Evolutionary conservation across 2,329 filamentous ascomycete species (phyloP), one percentile per base, ranked within the genome.

Genomic region (Phialocephala sp.): DNA sequence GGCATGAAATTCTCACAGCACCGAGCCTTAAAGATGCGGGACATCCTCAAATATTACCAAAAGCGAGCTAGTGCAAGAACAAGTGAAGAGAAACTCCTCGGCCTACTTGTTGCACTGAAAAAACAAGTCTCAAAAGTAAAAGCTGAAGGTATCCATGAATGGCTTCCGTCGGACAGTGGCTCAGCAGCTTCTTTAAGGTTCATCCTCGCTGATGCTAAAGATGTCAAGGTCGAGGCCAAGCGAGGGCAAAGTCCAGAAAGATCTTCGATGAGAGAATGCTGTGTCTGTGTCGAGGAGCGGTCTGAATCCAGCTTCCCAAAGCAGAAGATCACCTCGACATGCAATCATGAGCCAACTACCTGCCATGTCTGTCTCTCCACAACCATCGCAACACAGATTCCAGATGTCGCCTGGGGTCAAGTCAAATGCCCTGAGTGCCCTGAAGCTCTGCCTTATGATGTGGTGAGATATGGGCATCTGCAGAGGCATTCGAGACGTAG

Each of bases 381-480:
- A 14, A 45, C 12, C 22, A 59, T 73, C 4, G 59, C 66, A 3
- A n/a, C 35, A 1, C 66, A 71, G 6, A 69, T 72, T 37, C 37
- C 39, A 22, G 47, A 63, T 5, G 36, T 47, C 8, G 64, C 77
- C 1, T 82, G 81, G 79, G 79, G 81, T 39, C 77, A 82, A 11
- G 79, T 87, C 47, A 76, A 76, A 54, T 89, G 86, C 60, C 84
- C 85, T 0, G 81, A 85, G 59, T 89, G 86, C 67, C 70, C 77
- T 2, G 76, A 75, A 32, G 68, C 71, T 0, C 75, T 88, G 1
- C 70, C 76, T 9, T 81, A 82, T 66, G 72, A 76, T 18, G 81
- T 83, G 20, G 77, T 88, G 77, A 80, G 65, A 75, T 75, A 0
- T 81, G 80, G 61, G 83, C 84, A 1, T 78, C 81, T 18, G 59